Percentiles rank a stretch among this genome's conserved stretches.
Evolutionary conservation across 1,139 yeast species (phyloP).

Genomic region (Debaryomyces subglobosus): DNA sequence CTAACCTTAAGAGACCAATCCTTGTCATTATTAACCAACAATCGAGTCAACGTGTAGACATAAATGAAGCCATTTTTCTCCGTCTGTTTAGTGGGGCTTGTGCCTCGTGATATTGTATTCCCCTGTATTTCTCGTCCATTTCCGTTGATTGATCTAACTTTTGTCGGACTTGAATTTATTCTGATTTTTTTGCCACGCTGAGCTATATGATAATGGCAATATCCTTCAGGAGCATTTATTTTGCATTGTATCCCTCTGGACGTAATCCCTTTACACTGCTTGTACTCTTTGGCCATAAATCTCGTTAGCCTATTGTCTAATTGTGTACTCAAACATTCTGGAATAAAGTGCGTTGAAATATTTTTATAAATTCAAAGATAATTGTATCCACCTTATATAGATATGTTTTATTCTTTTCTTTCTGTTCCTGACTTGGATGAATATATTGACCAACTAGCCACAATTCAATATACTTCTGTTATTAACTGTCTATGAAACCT

Average conservation of each 20-base stretch:
- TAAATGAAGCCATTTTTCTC: slow-evolving; percentile 49
- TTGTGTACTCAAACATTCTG: not conserved
- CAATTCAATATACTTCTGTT: not conserved
- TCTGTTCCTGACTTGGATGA: not conserved
- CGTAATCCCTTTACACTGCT: slow-evolving; percentile 38
- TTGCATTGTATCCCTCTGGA: slow-evolving; percentile 35
- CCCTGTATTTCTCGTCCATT: not conserved
- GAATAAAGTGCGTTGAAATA: not conserved
- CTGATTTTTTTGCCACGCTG: not conserved
- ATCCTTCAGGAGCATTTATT: slow-evolving; percentile 22
- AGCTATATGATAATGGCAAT: slow-evolving; percentile 30
- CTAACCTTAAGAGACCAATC: slow-evolving; percentile 36
- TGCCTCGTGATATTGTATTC: not conserved
- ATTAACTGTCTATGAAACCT: not conserved
- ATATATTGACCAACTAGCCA: not conserved
- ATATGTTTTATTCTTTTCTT: not conserved
- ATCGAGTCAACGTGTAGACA: slow-evolving; percentile 51
- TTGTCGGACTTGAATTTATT: not conserved
- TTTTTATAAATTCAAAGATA: not conserved
- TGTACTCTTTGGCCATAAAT: not conserved
- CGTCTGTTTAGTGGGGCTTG: not conserved
- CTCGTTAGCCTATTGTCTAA: not conserved
- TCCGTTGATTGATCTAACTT: not conserved
- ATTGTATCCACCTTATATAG: not conserved
- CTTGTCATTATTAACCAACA: slow-evolving; percentile 28